phyloP scores from a whole-genome alignment of 345 rosid genomes.

The Brassica rapa region DNA sequence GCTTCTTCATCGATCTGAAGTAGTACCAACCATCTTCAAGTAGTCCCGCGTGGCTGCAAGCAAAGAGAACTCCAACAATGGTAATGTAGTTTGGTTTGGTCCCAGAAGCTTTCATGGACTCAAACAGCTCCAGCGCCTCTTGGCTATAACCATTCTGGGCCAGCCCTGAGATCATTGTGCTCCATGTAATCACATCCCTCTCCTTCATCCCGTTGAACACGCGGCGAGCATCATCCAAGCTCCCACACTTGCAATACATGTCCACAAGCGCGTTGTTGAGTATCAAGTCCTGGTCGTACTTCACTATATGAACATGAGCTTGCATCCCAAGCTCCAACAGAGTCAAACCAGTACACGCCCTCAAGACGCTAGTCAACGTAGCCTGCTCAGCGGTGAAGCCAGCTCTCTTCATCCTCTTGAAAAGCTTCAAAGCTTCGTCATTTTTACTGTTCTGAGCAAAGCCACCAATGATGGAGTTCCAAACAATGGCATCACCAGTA shows the following conservation, averaged over 20 bases:
- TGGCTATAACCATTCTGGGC: slow-evolving; percentile 73
- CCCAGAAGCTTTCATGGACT: slow-evolving; percentile 54
- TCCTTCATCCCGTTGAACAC: slow-evolving; percentile 53
- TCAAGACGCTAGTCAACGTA: slow-evolving; percentile 63
- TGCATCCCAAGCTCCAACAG: slow-evolving; percentile 68
- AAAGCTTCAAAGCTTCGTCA: slow-evolving; percentile 57
- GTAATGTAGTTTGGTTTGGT: slow-evolving; percentile 63
- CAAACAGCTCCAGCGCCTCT: slow-evolving; percentile 58
- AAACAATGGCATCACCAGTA: slow-evolving; percentile 65
- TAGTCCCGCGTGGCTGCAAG: slow-evolving; percentile 78
- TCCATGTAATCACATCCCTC: slow-evolving; percentile 76
- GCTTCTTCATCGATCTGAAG: slow-evolving; percentile 61
- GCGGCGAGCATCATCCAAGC: slow-evolving; percentile 58
- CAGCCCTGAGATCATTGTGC: slow-evolving; percentile 76
- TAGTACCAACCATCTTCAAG: slow-evolving; percentile 61
- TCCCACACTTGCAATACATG: slow-evolving; percentile 78
- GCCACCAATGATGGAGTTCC: slow-evolving; percentile 74
- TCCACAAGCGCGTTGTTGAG: slow-evolving; percentile 70
- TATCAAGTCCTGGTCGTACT: slow-evolving; percentile 61
- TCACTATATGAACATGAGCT: slow-evolving; percentile 67
- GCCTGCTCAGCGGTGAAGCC: slow-evolving; percentile 59
- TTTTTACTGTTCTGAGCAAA: slow-evolving; percentile 68
- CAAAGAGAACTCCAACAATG: slow-evolving; percentile 63
- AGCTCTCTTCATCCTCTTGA: slow-evolving; percentile 61
- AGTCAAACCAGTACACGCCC: slow-evolving; percentile 65